Conservation (phyloP, 2,329 filamentous ascomycete species). For the Penicillium sp. region DNA sequence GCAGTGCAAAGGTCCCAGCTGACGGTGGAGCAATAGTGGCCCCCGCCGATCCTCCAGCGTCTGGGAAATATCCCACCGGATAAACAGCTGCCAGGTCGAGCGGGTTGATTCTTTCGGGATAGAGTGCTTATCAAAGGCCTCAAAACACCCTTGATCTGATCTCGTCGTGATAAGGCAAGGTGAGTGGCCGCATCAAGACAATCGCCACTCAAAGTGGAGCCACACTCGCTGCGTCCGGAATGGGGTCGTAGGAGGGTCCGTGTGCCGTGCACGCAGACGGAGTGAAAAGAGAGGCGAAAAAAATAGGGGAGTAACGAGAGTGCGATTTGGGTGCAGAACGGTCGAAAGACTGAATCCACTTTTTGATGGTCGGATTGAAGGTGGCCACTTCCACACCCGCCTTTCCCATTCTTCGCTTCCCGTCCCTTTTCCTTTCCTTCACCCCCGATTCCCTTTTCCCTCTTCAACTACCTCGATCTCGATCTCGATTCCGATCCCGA, state of each 20-base stretch:
- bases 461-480: conserved; percentile 4
- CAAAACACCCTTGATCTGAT: no score
- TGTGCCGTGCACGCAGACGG: conserved; percentile 9
- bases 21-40: conserved; percentile 5
- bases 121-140: not conserved
- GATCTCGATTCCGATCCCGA: conserved; percentile 4
- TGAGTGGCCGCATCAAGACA: conserved; percentile 14
- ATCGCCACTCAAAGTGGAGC: conserved; percentile 17
- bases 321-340: not conserved
- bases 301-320: not conserved
- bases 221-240: conserved; percentile 13
- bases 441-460: conserved; percentile 15
- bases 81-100: not conserved
- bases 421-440: conserved; percentile 15
- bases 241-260: conserved; percentile 9
- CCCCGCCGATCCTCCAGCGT: conserved; percentile 7
- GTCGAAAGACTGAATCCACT: not conserved
- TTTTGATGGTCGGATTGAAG: not conserved
- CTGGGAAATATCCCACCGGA: not conserved
- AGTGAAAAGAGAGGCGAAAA: not conserved
- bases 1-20: conserved; percentile 5
- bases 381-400: not conserved
- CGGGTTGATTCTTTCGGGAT: not conserved
- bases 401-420: conserved; percentile 5
- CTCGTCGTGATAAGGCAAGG: not conserved